Evolutionary conservation across 2,329 filamentous ascomycete species (phyloP).

Genomic region (Aureobasidium sp.): DNA sequence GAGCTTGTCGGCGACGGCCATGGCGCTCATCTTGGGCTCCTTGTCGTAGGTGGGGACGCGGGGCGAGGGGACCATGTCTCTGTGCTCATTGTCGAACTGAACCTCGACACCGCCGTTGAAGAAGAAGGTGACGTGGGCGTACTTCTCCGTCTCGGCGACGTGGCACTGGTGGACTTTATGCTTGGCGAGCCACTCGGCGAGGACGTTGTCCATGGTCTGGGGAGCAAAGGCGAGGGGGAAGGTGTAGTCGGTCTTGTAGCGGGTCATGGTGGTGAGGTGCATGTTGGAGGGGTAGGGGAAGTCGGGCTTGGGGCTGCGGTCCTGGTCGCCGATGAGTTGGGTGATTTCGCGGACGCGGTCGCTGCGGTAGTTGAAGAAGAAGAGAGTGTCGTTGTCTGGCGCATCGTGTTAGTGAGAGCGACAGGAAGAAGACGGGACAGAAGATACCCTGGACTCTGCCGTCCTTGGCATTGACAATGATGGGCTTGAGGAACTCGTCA

Average conservation of each 20-base stretch:
- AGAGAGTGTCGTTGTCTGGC: slow-evolving; percentile 83
- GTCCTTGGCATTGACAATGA: slow-evolving; percentile 84
- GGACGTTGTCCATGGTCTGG: slow-evolving; percentile 94
- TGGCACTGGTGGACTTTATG: slow-evolving; percentile 88
- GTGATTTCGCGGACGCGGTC: slow-evolving; percentile 95
- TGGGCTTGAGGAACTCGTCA: slow-evolving; percentile 97
- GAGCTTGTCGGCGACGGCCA: slow-evolving; percentile 80
- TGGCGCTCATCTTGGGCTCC: slow-evolving; percentile 92
- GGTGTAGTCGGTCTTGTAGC: slow-evolving; percentile 91
- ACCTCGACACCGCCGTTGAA: slow-evolving; percentile 99
- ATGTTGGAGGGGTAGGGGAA: slow-evolving; percentile 91
- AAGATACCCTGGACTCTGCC: slow-evolving; percentile 67
- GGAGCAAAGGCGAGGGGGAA: slow-evolving; percentile 90
- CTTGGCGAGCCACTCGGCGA: slow-evolving; percentile 91
- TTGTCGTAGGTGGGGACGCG: slow-evolving; percentile 93
- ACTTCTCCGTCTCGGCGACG: slow-evolving; percentile 98
- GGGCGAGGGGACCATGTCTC: slow-evolving; percentile 90
- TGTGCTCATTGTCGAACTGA: slow-evolving; percentile 82
- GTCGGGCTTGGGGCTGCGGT: slow-evolving; percentile 82
- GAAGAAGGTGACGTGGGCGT: slow-evolving; percentile 99
- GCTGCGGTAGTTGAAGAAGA: slow-evolving; percentile 99
- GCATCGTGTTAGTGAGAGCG: background rate
- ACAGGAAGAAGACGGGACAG: background rate
- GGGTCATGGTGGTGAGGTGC: slow-evolving; percentile 89
- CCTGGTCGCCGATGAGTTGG: slow-evolving; percentile 83